Evolutionary conservation across 2,329 filamentous ascomycete genomes (phyloP).

Genomic region (Exutisphaerella laricina): DNA sequence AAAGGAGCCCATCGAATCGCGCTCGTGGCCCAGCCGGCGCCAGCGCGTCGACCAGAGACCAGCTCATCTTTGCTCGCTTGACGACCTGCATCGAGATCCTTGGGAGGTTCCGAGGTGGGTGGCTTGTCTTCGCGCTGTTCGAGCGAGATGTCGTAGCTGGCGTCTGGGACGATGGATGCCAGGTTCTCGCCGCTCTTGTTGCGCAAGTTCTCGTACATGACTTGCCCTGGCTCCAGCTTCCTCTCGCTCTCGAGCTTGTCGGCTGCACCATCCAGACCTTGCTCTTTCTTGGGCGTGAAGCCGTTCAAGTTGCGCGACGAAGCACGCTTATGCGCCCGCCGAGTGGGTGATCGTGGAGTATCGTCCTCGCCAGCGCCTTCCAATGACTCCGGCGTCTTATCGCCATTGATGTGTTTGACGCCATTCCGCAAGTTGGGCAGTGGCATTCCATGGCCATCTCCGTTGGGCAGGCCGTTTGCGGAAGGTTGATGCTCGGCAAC

Average conservation of each 20-base stretch:
- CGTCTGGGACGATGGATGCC: conserved; percentile 24
- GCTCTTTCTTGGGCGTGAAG: conserved; percentile 13
- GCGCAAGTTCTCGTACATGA: conserved; percentile 42
- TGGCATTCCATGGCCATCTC: conserved; percentile 17
- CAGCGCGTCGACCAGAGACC: conserved; percentile 49
- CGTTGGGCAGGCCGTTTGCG: conserved; percentile 17
- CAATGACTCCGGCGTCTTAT: conserved; percentile 21
- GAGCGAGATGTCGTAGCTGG: conserved; percentile 19
- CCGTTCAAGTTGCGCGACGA: conserved; percentile 24
- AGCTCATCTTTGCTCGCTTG: conserved; percentile 38
- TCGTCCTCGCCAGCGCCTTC: conserved; percentile 29
- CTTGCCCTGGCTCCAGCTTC: conserved; percentile 19
- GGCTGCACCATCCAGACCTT: background rate
- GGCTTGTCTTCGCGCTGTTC: conserved; percentile 34
- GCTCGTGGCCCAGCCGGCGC: conserved; percentile 47
- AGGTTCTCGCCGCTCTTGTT: conserved; percentile 43
- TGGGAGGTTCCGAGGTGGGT: conserved; percentile 20
- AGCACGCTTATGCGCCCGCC: conserved; percentile 27
- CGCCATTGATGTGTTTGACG: conserved; percentile 12
- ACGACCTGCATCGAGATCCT: conserved; percentile 3
- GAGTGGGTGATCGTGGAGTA: conserved; percentile 24
- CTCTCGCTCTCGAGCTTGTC: conserved; percentile 1
- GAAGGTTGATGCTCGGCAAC: conserved; percentile 20
- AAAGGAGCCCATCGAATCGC: conserved; percentile 82
- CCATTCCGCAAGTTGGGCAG: conserved; percentile 7